A percentile compares a stretch with the other conserved stretches of the same genome.
Conservation (phyloP, 306 rosid species). For the Glycyrrhiza uralensis region DNA sequence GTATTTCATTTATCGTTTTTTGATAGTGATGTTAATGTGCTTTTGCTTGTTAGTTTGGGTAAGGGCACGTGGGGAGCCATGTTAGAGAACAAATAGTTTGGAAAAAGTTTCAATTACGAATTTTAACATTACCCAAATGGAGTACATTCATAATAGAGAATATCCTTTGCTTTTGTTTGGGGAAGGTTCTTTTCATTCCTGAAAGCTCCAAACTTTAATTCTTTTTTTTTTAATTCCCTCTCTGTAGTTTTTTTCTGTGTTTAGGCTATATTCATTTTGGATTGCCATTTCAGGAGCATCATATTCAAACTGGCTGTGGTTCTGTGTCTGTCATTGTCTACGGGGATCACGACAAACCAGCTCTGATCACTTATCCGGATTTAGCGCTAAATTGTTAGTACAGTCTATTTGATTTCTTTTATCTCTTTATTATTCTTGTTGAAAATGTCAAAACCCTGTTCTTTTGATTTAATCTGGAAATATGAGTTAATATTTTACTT, state of each 20-base stretch:
- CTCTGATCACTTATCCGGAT: constrained; percentile 90
- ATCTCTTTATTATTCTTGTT: background rate
- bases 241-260: background rate
- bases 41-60: constrained; percentile 40
- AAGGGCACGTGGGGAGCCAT: constrained; percentile 56
- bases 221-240: background rate
- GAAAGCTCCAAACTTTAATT: constrained; percentile 9
- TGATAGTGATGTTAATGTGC: constrained; percentile 31
- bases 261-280: constrained; percentile 15
- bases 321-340: constrained; percentile 80
- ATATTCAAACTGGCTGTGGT: constrained; percentile 76
- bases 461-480: background rate
- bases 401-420: background rate
- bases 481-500: background rate
- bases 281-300: constrained; percentile 64
- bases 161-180: constrained; percentile 37
- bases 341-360: constrained; percentile 90
- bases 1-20: constrained; percentile 33
- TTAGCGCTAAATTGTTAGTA: constrained; percentile 85
- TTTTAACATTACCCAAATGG: constrained; percentile 32
- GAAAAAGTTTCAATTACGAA: constrained; percentile 24
- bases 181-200: constrained; percentile 14
- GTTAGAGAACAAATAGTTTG: constrained; percentile 39
- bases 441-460: background rate
- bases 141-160: constrained; percentile 25